Evolutionary conservation across 305 asterid genomes (phyloP).

Genomic region (Coffea humblotiana): DNA sequence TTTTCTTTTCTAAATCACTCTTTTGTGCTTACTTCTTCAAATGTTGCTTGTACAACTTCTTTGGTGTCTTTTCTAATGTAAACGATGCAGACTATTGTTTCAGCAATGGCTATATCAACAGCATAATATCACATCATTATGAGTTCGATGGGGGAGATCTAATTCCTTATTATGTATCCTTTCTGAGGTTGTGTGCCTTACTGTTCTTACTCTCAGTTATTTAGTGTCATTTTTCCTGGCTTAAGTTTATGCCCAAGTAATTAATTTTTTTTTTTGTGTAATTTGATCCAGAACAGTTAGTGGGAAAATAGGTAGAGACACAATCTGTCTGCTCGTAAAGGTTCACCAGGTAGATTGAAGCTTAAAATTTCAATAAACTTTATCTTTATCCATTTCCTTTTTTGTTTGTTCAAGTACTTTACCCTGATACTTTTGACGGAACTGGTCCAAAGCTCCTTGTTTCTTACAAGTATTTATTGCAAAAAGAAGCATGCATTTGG

Average conservation of each 20-base stretch:
- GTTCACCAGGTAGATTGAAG: slow-evolving; percentile 20
- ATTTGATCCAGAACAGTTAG: slow-evolving; percentile 25
- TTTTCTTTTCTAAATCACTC: not conserved
- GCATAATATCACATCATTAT: slow-evolving; percentile 18
- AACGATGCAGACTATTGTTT: slow-evolving; percentile 23
- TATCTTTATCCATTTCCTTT: not conserved
- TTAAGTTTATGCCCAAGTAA: not conserved
- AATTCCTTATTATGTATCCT: slow-evolving; percentile 24
- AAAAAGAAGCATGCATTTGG: not conserved
- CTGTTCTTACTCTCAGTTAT: not conserved
- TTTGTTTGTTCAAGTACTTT: not conserved
- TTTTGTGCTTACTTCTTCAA: not conserved
- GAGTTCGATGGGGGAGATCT: slow-evolving; percentile 24
- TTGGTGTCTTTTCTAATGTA: not conserved
- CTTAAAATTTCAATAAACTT: not conserved
- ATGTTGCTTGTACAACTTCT: not conserved
- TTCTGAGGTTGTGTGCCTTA: slow-evolving; percentile 19
- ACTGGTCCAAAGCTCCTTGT: not conserved
- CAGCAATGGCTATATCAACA: slow-evolving; percentile 29
- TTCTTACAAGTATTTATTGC: not conserved
- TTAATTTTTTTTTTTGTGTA: not conserved
- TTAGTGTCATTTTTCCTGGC: not conserved
- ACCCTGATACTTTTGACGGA: not conserved
- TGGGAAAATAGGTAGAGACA: slow-evolving; percentile 17
- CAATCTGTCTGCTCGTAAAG: slow-evolving; percentile 23